Conservation (phyloP, 1,284 basidiomycete genomes). For the Marasmius fiardii region DNA sequence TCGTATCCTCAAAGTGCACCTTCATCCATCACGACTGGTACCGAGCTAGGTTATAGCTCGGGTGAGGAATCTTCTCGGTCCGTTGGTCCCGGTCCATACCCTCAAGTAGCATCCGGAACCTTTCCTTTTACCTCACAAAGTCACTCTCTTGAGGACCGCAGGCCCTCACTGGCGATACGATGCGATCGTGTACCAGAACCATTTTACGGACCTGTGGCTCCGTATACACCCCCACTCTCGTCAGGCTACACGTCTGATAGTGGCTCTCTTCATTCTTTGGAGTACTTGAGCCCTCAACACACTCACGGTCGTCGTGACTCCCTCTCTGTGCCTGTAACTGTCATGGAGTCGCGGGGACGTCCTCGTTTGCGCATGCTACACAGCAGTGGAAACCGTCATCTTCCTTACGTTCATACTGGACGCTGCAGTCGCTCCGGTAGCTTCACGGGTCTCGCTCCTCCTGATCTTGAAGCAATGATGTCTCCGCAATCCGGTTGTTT, state of each 20-base stretch:
- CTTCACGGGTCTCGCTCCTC: background rate
- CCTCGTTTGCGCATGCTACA: background rate
- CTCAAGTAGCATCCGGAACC: background rate
- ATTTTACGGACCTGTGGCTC: background rate
- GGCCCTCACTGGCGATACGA: background rate
- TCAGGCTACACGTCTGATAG: background rate
- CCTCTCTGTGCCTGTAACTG: background rate
- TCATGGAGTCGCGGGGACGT: background rate
- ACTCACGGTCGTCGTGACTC: background rate
- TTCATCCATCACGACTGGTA: no score
- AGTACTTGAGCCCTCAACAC: background rate
- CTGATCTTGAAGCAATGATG: background rate
- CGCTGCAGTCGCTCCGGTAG: background rate
- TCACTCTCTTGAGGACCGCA: background rate
- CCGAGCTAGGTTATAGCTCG: background rate
- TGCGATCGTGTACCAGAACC: background rate
- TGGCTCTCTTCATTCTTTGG: background rate
- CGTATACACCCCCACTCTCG: background rate
- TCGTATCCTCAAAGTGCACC: no score
- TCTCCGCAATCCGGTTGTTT: background rate
- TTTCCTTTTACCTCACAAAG: background rate
- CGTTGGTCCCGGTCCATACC: background rate
- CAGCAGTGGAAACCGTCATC: background rate
- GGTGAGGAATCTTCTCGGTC: background rate
- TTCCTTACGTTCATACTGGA: background rate